Percentiles rank a stretch among this genome's conserved stretches.
These are phyloP conservation scores for Agastache rugosa DNA, from an alignment of 257 asterid genomes.

Conservation along the genomic window DNA sequence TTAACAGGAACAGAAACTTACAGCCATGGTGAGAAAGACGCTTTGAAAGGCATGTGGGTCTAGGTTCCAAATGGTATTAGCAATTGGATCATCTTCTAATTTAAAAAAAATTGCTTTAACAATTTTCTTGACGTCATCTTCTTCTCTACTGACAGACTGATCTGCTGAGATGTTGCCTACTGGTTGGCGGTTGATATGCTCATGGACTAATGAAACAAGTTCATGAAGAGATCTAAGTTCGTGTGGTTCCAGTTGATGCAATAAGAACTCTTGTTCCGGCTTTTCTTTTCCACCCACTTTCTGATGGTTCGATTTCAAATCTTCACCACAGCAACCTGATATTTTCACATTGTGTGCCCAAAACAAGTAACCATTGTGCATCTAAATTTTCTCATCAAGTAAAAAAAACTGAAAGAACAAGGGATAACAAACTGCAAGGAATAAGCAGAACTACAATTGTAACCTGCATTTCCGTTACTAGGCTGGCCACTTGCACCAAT, in stretches of 20 bases:
- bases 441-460: conserved; percentile 13
- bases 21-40: conserved; percentile 85
- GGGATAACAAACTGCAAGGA: conserved; percentile 26
- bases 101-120: conserved; percentile 42
- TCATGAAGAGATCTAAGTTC: conserved; percentile 66
- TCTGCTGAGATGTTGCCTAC: conserved; percentile 41
- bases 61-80: conserved; percentile 74
- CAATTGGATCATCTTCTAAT: conserved; percentile 75
- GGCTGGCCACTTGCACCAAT: conserved; percentile 45
- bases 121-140: conserved; percentile 41
- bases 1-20: conserved; percentile 48
- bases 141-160: conserved; percentile 45
- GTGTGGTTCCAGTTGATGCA: conserved; percentile 68
- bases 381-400: conserved; percentile 26
- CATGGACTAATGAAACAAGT: conserved; percentile 78
- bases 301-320: conserved; percentile 41
- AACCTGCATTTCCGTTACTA: conserved; percentile 46
- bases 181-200: conserved; percentile 53
- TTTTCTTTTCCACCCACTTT: conserved; percentile 43
- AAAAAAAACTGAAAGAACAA: conserved; percentile 20
- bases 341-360: conserved; percentile 34
- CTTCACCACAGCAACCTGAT: conserved; percentile 46
- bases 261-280: conserved; percentile 44
- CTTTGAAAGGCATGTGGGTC: conserved; percentile 63
- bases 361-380: conserved; percentile 28